A percentile compares a stretch with the other conserved stretches of the same genome.
phyloP scores from a whole-genome alignment of 495 filamentous ascomycete species.

The Aspergillus asperescens region DNA sequence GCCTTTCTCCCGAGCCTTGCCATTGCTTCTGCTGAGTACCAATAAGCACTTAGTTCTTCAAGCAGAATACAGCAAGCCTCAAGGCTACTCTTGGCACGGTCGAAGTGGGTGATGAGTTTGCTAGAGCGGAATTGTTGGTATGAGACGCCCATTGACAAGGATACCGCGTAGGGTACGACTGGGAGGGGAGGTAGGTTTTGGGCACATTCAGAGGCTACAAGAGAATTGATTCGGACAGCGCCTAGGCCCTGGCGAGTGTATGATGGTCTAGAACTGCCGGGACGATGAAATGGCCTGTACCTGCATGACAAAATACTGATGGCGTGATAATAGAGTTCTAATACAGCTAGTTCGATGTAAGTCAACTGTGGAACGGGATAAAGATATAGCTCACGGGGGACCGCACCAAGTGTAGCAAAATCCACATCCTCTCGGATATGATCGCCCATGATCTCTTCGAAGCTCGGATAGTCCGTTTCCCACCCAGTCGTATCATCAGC shows the following conservation, averaged over 20 bases:
- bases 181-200: constrained; percentile 54
- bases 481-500: constrained; percentile 42
- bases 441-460: constrained; percentile 63
- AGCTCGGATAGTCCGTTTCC: constrained; percentile 56
- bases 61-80: constrained; percentile 53
- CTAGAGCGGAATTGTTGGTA: constrained; percentile 68
- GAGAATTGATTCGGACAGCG: constrained; percentile 58
- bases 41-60: constrained; percentile 50
- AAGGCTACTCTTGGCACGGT: constrained; percentile 56
- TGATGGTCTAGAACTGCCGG: constrained; percentile 39
- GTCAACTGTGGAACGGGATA: not conserved
- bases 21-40: constrained; percentile 60
- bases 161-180: constrained; percentile 62
- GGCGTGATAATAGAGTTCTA: constrained; percentile 67
- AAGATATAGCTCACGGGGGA: not conserved
- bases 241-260: constrained; percentile 59
- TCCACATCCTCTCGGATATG: constrained; percentile 22
- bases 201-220: constrained; percentile 50
- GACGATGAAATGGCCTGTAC: constrained; percentile 33
- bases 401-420: constrained; percentile 28
- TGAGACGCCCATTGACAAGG: constrained; percentile 61
- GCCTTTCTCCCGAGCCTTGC: constrained; percentile 49
- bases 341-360: constrained; percentile 39
- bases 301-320: constrained; percentile 58
- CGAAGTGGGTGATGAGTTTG: constrained; percentile 56